A percentile compares a stretch with the other conserved stretches of the same genome.
phyloP scores from a whole-genome alignment of 495 filamentous ascomycete genomes.

The Hypoxylon fuscum region DNA sequence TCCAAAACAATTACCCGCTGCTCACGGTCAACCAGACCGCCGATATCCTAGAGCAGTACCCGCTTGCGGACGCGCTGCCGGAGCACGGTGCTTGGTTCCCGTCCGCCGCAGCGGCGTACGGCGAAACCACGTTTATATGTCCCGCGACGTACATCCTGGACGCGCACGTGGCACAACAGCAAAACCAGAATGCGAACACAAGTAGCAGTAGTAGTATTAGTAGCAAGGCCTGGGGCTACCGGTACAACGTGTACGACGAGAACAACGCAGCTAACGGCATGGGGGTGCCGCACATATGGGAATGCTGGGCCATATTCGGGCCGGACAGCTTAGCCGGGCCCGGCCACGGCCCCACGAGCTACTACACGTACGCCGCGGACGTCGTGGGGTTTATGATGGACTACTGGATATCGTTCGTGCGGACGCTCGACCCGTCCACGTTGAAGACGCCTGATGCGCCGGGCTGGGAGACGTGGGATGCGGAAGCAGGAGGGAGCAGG shows the following conservation, averaged over 20 bases:
- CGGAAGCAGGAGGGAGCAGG: constrained; percentile 20
- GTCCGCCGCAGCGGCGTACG: constrained; percentile 60
- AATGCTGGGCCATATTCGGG: constrained; percentile 55
- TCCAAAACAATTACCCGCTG: constrained; percentile 55
- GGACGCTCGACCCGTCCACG: constrained; percentile 48
- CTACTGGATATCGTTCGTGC: constrained; percentile 55
- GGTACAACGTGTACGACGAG: constrained; percentile 44
- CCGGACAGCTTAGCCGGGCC: constrained; percentile 42
- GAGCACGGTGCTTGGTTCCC: constrained; percentile 50
- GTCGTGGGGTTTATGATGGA: constrained; percentile 51
- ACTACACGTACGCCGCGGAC: constrained; percentile 47
- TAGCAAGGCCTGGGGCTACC: constrained; percentile 43
- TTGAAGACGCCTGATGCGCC: constrained; percentile 34
- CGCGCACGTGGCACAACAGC: constrained; percentile 23
- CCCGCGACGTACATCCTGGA: constrained; percentile 55
- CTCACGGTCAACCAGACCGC: constrained; percentile 59
- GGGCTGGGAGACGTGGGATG: constrained; percentile 47
- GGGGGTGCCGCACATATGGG: constrained; percentile 49
- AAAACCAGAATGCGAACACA: constrained; percentile 2
- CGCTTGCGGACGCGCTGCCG: constrained; percentile 36
- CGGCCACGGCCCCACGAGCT: constrained; percentile 36
- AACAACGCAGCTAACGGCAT: constrained; percentile 33
- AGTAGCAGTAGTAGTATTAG: constrained; percentile 7
- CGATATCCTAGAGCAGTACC: constrained; percentile 47
- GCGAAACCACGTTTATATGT: constrained; percentile 72